Percentiles rank a stretch among this genome's conserved stretches.
phyloP scores from a whole-genome alignment of 345 rosid genomes.

The Cardamine resedifolia region DNA sequence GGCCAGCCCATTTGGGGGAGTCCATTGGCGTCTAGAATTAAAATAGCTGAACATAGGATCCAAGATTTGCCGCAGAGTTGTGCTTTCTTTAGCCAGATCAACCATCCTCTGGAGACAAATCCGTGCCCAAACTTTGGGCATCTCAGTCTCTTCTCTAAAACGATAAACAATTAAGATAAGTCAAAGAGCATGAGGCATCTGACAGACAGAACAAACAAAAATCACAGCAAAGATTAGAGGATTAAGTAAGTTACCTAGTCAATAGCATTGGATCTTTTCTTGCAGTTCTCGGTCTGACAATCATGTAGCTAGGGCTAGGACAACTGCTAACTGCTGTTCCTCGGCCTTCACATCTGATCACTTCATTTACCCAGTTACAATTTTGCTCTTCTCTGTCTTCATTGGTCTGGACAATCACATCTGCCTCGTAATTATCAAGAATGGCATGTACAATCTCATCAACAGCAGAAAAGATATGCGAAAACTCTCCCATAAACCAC shows the following conservation, averaged over 20 bases:
- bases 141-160: constrained; percentile 82
- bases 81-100: constrained; percentile 85
- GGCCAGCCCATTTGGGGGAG: constrained; percentile 73
- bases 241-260: constrained; percentile 55
- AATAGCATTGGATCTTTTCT: constrained; percentile 76
- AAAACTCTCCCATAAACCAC: constrained; percentile 89
- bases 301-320: constrained; percentile 52
- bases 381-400: constrained; percentile 63
- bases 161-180: constrained; percentile 11
- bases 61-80: constrained; percentile 72
- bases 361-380: constrained; percentile 95
- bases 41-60: constrained; percentile 85
- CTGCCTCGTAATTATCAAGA: constrained; percentile 78
- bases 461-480: constrained; percentile 66
- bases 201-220: neutral
- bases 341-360: constrained; percentile 88
- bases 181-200: neutral
- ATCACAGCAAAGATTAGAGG: neutral
- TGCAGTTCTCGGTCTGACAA: constrained; percentile 58
- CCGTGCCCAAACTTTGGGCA: constrained; percentile 89
- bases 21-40: constrained; percentile 74
- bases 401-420: constrained; percentile 42
- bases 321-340: constrained; percentile 45
- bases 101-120: constrained; percentile 90
- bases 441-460: constrained; percentile 80